These are phyloP conservation scores for Penicillium roqueforti DNA, from an alignment of 495 filamentous ascomycete species.

Conservation along the genomic window DNA sequence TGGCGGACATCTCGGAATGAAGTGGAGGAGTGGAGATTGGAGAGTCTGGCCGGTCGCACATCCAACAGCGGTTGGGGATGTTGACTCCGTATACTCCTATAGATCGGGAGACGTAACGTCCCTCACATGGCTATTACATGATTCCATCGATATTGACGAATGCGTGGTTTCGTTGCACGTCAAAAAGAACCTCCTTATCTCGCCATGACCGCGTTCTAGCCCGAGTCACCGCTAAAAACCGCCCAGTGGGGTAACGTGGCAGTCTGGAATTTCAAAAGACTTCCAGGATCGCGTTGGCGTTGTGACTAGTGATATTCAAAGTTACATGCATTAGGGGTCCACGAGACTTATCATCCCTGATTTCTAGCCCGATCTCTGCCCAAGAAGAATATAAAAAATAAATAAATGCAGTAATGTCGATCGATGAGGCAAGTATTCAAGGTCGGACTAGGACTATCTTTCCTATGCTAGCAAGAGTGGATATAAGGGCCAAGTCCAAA, in stretches of 20 bases:
- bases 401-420: background rate
- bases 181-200: conserved; percentile 6
- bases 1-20: conserved; percentile 21
- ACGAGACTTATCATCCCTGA: background rate
- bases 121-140: background rate
- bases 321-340: background rate
- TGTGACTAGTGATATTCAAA: conserved; percentile 1
- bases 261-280: background rate
- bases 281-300: background rate
- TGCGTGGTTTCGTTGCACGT: too few relatives aligned
- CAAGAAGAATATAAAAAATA: background rate
- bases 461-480: conserved; percentile 3
- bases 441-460: conserved; percentile 4
- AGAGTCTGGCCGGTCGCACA: conserved; percentile 19
- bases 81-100: background rate
- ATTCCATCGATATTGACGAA: too few relatives aligned
- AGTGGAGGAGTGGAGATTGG: conserved; percentile 16
- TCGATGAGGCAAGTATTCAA: conserved; percentile 1
- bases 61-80: background rate
- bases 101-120: background rate
- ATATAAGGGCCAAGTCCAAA: conserved; percentile 1
- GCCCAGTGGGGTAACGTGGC: conserved; percentile 11
- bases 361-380: conserved; percentile 1
- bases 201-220: conserved; percentile 9
- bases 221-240: conserved; percentile 8